Percentiles rank a stretch among this genome's conserved stretches.
Conservation (phyloP, 2,329 filamentous ascomycete genomes). For the Cladophialophora chaetospira region DNA sequence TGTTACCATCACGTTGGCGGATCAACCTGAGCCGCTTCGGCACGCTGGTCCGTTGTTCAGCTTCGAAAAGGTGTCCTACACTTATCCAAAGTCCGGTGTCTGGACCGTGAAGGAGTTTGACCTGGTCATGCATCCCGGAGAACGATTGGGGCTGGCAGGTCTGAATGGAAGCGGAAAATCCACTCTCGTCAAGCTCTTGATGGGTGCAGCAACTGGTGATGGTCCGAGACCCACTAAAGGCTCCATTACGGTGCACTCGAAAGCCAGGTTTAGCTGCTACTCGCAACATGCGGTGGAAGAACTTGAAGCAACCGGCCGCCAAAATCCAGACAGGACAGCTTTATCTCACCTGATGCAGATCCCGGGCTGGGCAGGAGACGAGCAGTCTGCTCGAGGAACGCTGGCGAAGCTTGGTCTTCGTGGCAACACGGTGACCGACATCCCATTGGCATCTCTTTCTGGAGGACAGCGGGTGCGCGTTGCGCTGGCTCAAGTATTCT, state of each 20-base stretch:
- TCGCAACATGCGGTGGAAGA: constrained; percentile 76
- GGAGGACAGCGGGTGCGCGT: constrained; percentile 74
- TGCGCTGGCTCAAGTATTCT: constrained; percentile 69
- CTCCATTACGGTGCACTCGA: constrained; percentile 65
- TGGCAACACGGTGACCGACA: constrained; percentile 70
- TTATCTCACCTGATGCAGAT: constrained; percentile 60
- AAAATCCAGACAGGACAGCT: constrained; percentile 61
- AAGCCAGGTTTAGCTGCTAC: constrained; percentile 73
- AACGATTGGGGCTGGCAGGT: constrained; percentile 73
- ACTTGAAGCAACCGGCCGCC: constrained; percentile 59
- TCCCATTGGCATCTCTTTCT: constrained; percentile 71
- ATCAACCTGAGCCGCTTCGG: constrained; percentile 58
- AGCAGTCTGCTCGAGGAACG: constrained; percentile 68
- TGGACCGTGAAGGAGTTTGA: constrained; percentile 63
- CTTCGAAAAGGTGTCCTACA: constrained; percentile 68
- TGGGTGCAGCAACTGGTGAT: constrained; percentile 52
- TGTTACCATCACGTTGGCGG: constrained; percentile 23
- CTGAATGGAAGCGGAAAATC: constrained; percentile 83
- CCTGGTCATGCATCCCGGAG: constrained; percentile 71
- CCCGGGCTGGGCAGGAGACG: constrained; percentile 50
- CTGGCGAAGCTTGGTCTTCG: constrained; percentile 70
- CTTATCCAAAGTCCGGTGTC: constrained; percentile 55
- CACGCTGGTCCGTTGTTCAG: constrained; percentile 75
- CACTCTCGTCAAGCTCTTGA: constrained; percentile 71
- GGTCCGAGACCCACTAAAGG: constrained; percentile 57